Base-by-base conservation (phyloP, 2,329 filamentous ascomycete species). In the Pestalotiopsis sp. region DNA sequence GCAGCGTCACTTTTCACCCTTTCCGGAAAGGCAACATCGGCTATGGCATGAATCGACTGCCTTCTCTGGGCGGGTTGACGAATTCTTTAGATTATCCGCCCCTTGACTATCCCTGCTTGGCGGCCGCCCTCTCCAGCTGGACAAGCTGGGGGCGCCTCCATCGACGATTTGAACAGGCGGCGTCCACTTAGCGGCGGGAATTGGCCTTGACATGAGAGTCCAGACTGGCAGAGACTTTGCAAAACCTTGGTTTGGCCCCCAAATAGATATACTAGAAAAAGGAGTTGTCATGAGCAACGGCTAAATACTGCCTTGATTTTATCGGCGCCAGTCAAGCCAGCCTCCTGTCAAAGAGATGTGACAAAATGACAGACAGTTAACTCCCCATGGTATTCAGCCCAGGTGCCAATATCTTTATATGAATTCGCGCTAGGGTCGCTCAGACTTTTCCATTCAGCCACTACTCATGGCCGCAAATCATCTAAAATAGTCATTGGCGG, bases 61-160 rank as follows among this genome's bases (percentile, higher is more conserved):
- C 44, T 58, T 57, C 35, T 65, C 68, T 66, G 63, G 68, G 64
- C 68, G 67, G 63, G 52, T 26, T 26, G 56, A 26, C 56, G 56
- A 35, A 26, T 35, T 52, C 20, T 52, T 52, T 52, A 52, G 44
- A 52, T 52, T 52, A 9, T 52, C 30, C 35, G 62, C 61, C 61
- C 61, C 61, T 30, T 30, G n/a, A 35, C 10, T 22, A 44, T 22
- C 62, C 62, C 24, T 35, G 40, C 57, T 48, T 48, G 40, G 40
- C 40, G 40, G 40, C 40, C n/a, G 40, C 40, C 14, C 40, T 35
- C 30, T 35, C 30, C 30, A 35, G 30, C 30, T 35, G 30, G 30
- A 7, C 40, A 48, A 48, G 40, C 40, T n/a, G 40, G 40, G 14
- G 40, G 40, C n/a, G 13, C 44, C 9, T 40, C 58, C 58, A 61